These are phyloP conservation scores for Hordeum marinum DNA, from an alignment of 176 grass and related monocot genomes.

Conservation along the genomic window DNA sequence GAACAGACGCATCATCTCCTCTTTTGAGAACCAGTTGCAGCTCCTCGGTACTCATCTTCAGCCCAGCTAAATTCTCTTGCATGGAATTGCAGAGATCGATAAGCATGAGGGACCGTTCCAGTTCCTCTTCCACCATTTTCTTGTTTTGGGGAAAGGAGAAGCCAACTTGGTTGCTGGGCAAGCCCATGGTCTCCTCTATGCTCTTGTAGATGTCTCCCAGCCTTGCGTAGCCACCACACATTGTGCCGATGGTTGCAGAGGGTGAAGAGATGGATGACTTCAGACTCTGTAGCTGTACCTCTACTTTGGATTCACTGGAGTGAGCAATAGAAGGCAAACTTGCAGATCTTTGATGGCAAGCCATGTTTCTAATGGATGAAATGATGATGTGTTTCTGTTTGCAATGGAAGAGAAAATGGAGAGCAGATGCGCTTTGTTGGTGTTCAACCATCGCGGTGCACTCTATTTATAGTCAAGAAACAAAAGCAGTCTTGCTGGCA, in stretches of 20 bases:
- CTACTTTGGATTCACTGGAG: slow-evolving; percentile 13
- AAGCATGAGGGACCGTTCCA: slow-evolving; percentile 30
- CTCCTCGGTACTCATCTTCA: slow-evolving; percentile 26
- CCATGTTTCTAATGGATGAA: slow-evolving; percentile 24
- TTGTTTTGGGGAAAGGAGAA: slow-evolving; percentile 14
- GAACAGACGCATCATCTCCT: not conserved
- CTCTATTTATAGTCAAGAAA: slow-evolving; percentile 35
- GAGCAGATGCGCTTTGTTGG: not conserved
- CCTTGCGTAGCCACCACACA: not conserved
- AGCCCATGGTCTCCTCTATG: slow-evolving; percentile 26
- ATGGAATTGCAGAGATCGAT: slow-evolving; percentile 35
- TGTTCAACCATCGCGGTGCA: not conserved
- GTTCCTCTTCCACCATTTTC: slow-evolving; percentile 32
- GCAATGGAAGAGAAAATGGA: not conserved
- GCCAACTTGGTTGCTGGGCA: slow-evolving; percentile 37
- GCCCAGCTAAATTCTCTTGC: slow-evolving; percentile 15
- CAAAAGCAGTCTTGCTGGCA: not conserved
- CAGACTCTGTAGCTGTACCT: slow-evolving; percentile 34
- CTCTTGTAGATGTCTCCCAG: slow-evolving; percentile 24
- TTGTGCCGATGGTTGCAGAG: not conserved
- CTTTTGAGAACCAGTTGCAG: slow-evolving; percentile 30
- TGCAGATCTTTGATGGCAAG: slow-evolving; percentile 38
- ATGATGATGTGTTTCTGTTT: not conserved
- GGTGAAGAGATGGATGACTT: not conserved
- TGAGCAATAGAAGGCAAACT: slow-evolving; percentile 34